Base-by-base conservation (phyloP, 305 asterid species). In the Vinca major region DNA sequence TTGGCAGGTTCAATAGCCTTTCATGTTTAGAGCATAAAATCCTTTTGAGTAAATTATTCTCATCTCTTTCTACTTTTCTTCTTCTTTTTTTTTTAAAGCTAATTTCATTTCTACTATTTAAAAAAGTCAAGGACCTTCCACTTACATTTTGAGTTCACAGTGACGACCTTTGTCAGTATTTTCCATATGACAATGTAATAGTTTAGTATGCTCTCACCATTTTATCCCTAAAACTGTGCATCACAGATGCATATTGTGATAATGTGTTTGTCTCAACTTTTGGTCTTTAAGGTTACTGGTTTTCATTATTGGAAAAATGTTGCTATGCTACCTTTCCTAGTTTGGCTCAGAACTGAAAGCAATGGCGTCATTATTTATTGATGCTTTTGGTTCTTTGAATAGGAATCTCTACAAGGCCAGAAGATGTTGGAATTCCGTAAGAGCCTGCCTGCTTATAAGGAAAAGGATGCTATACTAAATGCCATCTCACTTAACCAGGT, bases 401-500 rank as follows among this genome's bases (percentile, higher is more conserved):
- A 91, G 99, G 91, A 80, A 80, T 87, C 96, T 69, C 76, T 86
- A 52, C 86, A 83, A 77, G 99, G 99, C 63, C 85, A 75, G 82
- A 83, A 78, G 79, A 88, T 87, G 79, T 76, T 89, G 86, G 82
- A 81, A 69, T 89, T 91, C 73, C 95, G 97, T 53, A 63, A 75
- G 61, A 82, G 79, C 74, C 96, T 93, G 66, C 99, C 99, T 62
- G 94, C 90, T 71, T 91, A 84, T 67, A 86, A 87, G 75, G 95
- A 91, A 86, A 93, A 79, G 82, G 91, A 84, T 60, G 69, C 90
- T 71, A 80, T 93, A 75, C 81, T 93, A 75, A 84, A 82, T 80
- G 83, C 88, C 79, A 89, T 93, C 80, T 83, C 87, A 71, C 79
- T 73, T 73, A 85, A 89, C 78, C 97, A 91, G 96, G 99, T 89